Evolutionary conservation across 106 monocot genomes (phyloP), one percentile per base, ranked within the genome.

Genomic region (Dioscorea alata): DNA sequence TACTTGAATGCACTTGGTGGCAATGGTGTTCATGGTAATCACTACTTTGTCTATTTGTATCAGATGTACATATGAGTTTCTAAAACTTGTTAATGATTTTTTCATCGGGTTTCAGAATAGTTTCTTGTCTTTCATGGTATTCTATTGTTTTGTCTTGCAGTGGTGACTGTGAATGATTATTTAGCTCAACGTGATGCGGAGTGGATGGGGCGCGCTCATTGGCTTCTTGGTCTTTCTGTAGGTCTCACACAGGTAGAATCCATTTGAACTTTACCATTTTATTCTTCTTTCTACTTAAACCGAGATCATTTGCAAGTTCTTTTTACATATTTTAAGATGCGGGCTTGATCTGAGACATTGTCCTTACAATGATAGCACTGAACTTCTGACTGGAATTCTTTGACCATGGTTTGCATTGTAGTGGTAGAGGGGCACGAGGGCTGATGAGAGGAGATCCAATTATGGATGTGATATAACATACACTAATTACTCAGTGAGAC

Each of bases 131-230:
- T 49, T 60, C 24, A 10, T 65, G 14, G 12, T 10, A 62, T 63
- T 13, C 35, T 21, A 1, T 82, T 23, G 4, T 74, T 78, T 71
- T 67, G 33, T 19, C 74, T 69, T 58, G 23, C 75, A 99, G 99
- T 99, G 83, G 99, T 99, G 52, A 99, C 99, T 57, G 99, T 99
- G 61, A 99, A 99, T 78, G 99, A 99, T 83, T 99, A 99, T 73
- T 83, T 99, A 81, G 99, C 99, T 70, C 84, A 84, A 65, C 89
- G 99, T 52, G 99, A 99, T 84, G 86, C 99, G 80, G 99, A 99
- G 63, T 99, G 99, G 99, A 99, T 99, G 99, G 99, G 99, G 19
- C 83, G 89, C 61, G 75, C 93, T 79, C 99, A 99, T 93, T 86
- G 87, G 33, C 90, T 88, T 79, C 90, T 99, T 59, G 99, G 99